Evolutionary conservation across 768 basidiomycete species (phyloP).

Genomic region (Coprinopsis marcescibilis): DNA sequence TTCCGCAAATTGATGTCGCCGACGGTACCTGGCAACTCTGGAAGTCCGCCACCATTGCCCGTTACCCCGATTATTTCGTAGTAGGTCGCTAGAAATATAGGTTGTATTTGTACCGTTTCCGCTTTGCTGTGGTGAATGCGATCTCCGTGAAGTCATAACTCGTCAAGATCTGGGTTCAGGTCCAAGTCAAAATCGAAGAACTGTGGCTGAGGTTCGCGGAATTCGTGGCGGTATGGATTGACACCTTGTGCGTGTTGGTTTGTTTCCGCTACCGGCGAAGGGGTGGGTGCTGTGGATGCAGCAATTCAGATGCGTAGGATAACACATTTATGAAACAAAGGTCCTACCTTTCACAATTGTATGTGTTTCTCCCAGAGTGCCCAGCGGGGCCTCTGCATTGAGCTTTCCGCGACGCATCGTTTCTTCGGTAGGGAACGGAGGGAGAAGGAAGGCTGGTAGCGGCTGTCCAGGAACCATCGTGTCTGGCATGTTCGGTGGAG

Average conservation of each 20-base stretch:
- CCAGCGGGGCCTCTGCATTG: constrained; percentile 76
- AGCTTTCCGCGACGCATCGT: constrained; percentile 82
- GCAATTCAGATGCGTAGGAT: constrained; percentile 1
- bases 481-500: constrained; percentile 84
- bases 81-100: neutral
- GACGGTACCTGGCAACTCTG: neutral
- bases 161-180: constrained; percentile 73
- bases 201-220: constrained; percentile 52
- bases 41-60: neutral
- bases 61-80: neutral
- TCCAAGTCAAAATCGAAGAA: constrained; percentile 80
- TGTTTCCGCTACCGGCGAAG: constrained; percentile 48
- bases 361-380: constrained; percentile 73
- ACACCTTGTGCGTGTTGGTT: constrained; percentile 47
- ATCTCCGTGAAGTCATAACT: neutral
- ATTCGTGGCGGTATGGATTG: constrained; percentile 70
- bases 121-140: neutral
- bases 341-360: constrained; percentile 68
- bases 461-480: constrained; percentile 63
- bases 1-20: neutral
- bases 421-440: constrained; percentile 88
- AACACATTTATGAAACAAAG: constrained; percentile 2
- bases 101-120: neutral
- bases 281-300: constrained; percentile 45
- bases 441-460: constrained; percentile 78